These are phyloP conservation scores for Ilyonectria sp. DNA, from an alignment of 2,329 filamentous ascomycete genomes.

Conservation along the genomic window DNA sequence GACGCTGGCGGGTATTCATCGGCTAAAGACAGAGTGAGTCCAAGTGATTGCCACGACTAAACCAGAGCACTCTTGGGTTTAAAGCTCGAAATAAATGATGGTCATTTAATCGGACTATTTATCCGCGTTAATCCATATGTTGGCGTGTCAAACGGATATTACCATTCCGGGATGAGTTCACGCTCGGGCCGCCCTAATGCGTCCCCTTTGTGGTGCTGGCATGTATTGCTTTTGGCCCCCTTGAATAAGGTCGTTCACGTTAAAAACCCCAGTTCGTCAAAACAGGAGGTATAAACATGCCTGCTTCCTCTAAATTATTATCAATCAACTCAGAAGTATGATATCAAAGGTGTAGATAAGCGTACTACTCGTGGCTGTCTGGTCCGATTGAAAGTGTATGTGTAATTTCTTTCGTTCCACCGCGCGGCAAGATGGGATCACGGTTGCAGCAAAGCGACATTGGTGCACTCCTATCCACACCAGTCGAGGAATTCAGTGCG, in stretches of 20 bases:
- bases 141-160: too few relatives aligned
- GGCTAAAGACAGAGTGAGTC: slow-evolving; percentile 23
- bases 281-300: background rate
- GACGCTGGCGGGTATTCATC: slow-evolving; percentile 36
- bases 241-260: background rate
- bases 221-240: background rate
- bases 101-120: too few relatives aligned
- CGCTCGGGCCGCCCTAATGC: too few relatives aligned
- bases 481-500: background rate
- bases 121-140: too few relatives aligned
- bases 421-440: background rate
- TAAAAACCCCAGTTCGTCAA: background rate
- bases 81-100: background rate
- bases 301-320: background rate
- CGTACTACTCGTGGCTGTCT: background rate
- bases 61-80: background rate
- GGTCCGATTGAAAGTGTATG: background rate
- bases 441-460: background rate
- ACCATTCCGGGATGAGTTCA: too few relatives aligned
- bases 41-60: background rate
- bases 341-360: background rate
- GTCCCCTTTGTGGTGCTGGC: too few relatives aligned
- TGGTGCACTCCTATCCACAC: background rate
- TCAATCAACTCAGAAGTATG: too few relatives aligned
- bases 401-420: background rate